Base-by-base conservation (phyloP, 148 eudicot genomes). In the Polygonum aviculare region DNA sequence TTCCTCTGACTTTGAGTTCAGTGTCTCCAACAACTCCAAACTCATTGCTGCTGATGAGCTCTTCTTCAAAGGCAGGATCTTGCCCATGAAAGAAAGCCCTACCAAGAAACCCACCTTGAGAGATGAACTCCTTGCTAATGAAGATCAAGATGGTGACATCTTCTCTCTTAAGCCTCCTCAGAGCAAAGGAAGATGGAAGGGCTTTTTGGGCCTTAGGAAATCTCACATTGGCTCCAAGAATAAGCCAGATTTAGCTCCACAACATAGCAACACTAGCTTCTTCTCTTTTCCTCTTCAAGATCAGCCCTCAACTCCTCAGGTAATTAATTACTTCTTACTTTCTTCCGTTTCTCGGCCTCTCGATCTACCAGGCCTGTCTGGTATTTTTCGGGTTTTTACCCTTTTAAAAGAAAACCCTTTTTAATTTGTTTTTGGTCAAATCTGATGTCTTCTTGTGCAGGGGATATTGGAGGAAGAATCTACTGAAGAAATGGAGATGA, bases 1-100 rank as follows among this genome's bases (percentile, higher is more conserved):
- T 8, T 87, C 92, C 6, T 59, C 93, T 0, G 97, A 94, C 73
- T 94, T 94, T 59, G 98, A 94, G 82, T 94, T 94, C 72, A 86
- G 87, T 11, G 90, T 89, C 0, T 74, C 73, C 82, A 38, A 87
- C 86, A 41, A 88, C 74, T 72, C 54, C 52, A 44, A 44, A 10
- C 15, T 72, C 7, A 35, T 44, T 86, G 88, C 86, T 80, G 85
- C 80, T 62, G 98, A 94, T 82, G 91, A 94, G 83, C 86, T 94
- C 19, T 91, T 94, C 74, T 90, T 50, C 6, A 88, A 90, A 59
- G 97, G 98, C 0, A 88, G 85, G 59, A 80, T 91, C 72, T 73
- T 94, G 79, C 98, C 98, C 5, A 90, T 85, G 40, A 91, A 87
- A 78, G 84, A 82, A 60, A 76, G 19, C 19, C 41, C 12, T 5